Evolutionary conservation across 352 stramenopile genomes (phyloP).

Genomic region (Elongisporangium prolatum): DNA sequence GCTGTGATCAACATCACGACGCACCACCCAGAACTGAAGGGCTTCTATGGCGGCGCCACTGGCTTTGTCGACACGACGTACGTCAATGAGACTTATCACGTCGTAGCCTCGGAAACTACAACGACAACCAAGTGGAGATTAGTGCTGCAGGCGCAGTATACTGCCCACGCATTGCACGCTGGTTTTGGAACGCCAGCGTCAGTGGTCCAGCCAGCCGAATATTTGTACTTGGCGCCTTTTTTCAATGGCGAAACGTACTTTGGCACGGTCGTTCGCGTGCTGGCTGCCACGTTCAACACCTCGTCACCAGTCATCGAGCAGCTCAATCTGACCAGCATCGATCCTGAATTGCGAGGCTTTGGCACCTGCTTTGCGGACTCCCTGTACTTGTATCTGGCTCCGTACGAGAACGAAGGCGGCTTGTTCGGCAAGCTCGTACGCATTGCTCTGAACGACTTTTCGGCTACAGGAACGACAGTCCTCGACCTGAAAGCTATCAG

Average conservation of each 20-base stretch:
- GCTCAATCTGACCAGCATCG: slow-evolving; percentile 43
- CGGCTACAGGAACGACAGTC: slow-evolving; percentile 26
- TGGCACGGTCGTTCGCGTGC: slow-evolving; percentile 49
- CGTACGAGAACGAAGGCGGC: slow-evolving; percentile 44
- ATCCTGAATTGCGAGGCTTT: slow-evolving; percentile 47
- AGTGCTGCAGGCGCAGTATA: slow-evolving; percentile 45
- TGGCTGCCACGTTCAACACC: slow-evolving; percentile 45
- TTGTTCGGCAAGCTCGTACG: slow-evolving; percentile 63
- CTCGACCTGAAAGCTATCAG: slow-evolving; percentile 52
- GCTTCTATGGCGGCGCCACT: slow-evolving; percentile 61
- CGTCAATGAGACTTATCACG: slow-evolving; percentile 62
- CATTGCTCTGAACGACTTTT: slow-evolving; percentile 44
- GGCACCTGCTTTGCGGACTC: slow-evolving; percentile 47
- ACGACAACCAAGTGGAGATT: slow-evolving; percentile 36
- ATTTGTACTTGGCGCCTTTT: slow-evolving; percentile 66
- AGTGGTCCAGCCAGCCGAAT: slow-evolving; percentile 42
- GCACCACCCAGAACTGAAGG: slow-evolving; percentile 41
- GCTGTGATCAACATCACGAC: slow-evolving; percentile 47
- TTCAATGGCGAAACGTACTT: slow-evolving; percentile 52
- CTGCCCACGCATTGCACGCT: slow-evolving; percentile 29
- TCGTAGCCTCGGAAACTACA: slow-evolving; percentile 35
- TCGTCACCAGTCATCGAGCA: slow-evolving; percentile 40
- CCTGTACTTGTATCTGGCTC: slow-evolving; percentile 65
- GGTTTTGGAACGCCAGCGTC: slow-evolving; percentile 28
- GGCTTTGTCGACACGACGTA: slow-evolving; percentile 42